A percentile compares a stretch with the other conserved stretches of the same genome.
Conservation (phyloP, 805 yeast genomes). For the Torulaspora franciscae region DNA sequence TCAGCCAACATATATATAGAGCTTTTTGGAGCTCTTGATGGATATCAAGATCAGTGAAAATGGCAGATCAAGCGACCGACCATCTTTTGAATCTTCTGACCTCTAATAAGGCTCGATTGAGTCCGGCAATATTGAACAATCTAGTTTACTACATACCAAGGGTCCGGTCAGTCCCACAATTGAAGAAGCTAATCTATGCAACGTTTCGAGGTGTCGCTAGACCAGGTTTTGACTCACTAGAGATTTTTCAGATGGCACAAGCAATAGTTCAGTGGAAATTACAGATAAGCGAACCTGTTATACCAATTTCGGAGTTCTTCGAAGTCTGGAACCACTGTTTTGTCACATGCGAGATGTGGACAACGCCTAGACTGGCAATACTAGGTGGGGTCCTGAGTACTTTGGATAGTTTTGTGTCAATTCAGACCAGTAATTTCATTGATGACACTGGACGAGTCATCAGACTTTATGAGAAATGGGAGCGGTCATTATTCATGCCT, state of each 20-base stretch:
- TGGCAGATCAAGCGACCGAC: conserved; percentile 9
- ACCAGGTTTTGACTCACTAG: conserved; percentile 9
- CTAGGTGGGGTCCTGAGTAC: conserved; percentile 28
- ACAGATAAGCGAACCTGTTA: conserved; percentile 31
- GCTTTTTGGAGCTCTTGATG: background rate
- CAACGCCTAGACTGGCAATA: conserved; percentile 20
- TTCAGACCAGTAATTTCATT: conserved; percentile 21
- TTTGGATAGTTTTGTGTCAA: conserved; percentile 8
- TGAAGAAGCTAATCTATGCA: conserved; percentile 14
- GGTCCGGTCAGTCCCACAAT: conserved; percentile 9
- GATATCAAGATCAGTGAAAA: background rate
- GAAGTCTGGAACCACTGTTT: conserved; percentile 23
- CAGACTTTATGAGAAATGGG: conserved; percentile 22
- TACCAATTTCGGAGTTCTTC: conserved; percentile 23
- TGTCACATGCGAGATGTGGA: conserved; percentile 19
- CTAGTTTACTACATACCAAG: conserved; percentile 30
- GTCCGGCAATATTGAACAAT: conserved; percentile 21
- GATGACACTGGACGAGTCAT: conserved; percentile 25
- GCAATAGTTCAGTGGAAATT: conserved; percentile 30
- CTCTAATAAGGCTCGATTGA: background rate
- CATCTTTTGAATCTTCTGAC: conserved; percentile 10
- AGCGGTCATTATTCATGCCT: conserved; percentile 20
- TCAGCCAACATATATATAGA: background rate
- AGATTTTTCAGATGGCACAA: conserved; percentile 19
- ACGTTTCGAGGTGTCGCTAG: conserved; percentile 16